phyloP scores from a whole-genome alignment of 73 alveolate species.

The Diophrys sp. region DNA sequence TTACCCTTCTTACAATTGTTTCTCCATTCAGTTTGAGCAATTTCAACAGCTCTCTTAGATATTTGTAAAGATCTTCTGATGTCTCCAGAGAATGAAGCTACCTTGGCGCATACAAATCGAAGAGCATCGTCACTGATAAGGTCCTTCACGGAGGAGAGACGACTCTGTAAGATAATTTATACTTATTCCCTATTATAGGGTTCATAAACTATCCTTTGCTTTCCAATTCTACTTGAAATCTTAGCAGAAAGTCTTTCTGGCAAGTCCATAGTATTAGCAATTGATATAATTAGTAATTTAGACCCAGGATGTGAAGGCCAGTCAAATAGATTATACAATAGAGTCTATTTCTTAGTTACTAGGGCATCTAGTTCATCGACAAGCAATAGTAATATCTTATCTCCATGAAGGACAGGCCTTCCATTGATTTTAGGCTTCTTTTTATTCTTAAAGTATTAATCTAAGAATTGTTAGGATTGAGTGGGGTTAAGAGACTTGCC shows the following conservation, averaged over 20 bases:
- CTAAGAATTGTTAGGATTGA: not conserved
- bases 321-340: slow-evolving; percentile 83
- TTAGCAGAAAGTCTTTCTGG: slow-evolving; percentile 83
- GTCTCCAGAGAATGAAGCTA: slow-evolving; percentile 84
- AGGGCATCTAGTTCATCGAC: slow-evolving; percentile 91
- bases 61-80: slow-evolving; percentile 77
- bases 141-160: slow-evolving; percentile 62
- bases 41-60: slow-evolving; percentile 75
- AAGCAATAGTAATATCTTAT: slow-evolving; percentile 32
- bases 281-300: slow-evolving; percentile 72
- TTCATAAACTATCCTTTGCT: slow-evolving; percentile 80
- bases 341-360: slow-evolving; percentile 69
- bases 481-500: slow-evolving; percentile 14
- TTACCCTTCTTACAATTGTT: slow-evolving; percentile 22
- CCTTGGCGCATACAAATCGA: slow-evolving; percentile 60
- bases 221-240: slow-evolving; percentile 88
- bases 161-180: slow-evolving; percentile 58
- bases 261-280: slow-evolving; percentile 95
- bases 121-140: slow-evolving; percentile 67
- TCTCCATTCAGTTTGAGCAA: slow-evolving; percentile 32
- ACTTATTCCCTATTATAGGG: slow-evolving; percentile 83
- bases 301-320: slow-evolving; percentile 85
- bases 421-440: not conserved
- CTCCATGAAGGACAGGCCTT: not conserved
- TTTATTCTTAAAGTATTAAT: not conserved